Evolutionary conservation across 176 grass and related monocot species (phyloP).

Genomic region (Bolboschoenus planiculmis): DNA sequence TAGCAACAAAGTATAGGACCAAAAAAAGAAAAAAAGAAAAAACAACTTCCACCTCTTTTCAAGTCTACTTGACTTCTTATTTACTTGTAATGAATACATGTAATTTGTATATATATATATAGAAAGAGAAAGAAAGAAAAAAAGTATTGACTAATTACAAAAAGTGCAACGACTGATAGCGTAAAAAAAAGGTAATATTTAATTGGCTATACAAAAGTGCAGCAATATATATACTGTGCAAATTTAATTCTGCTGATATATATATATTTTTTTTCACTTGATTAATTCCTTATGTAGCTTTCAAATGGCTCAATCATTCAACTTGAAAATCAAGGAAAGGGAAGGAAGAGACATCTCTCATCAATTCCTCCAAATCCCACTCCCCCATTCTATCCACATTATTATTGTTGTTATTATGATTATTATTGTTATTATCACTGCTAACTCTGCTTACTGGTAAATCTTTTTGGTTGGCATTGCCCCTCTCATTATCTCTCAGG

Average conservation of each 20-base stretch:
- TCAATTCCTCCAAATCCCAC: conserved; percentile 97
- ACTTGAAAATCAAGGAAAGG: conserved; percentile 99
- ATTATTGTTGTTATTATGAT: conserved; percentile 27
- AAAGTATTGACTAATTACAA: conserved; percentile 22
- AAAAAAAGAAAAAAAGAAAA: not conserved
- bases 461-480: conserved; percentile 24
- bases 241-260: conserved; percentile 6
- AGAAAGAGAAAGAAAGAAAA: not conserved
- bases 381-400: conserved; percentile 55
- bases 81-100: conserved; percentile 20
- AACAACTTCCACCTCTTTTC: not conserved
- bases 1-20: not conserved
- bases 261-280: not conserved
- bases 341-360: conserved; percentile 86
- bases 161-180: conserved; percentile 17
- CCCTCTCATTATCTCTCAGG: conserved; percentile 14
- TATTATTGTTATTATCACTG: conserved; percentile 33
- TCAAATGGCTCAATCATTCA: conserved; percentile 59
- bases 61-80: conserved; percentile 19
- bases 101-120: not conserved
- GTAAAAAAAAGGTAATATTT: not conserved
- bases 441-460: conserved; percentile 20
- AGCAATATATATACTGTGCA: conserved; percentile 5
- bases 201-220: conserved; percentile 20
- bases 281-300: conserved; percentile 11